phyloP scores from a whole-genome alignment of 108 stramenopile species.

The Schizochytrium sp. region DNA sequence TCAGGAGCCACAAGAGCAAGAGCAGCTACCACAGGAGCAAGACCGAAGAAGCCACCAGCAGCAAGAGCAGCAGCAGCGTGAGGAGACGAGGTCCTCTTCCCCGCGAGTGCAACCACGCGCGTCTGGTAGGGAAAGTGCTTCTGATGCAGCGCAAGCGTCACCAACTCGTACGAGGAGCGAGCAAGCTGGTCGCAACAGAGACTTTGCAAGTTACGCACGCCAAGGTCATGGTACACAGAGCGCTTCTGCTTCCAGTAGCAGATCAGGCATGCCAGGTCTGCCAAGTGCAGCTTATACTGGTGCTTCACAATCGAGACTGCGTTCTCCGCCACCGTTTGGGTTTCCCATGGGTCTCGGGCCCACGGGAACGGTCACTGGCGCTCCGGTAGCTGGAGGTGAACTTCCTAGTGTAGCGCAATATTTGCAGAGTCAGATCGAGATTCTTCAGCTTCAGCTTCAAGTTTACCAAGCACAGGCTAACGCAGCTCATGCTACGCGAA shows the following conservation, averaged over 20 bases:
- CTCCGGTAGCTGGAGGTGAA: neutral
- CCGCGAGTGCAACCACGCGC: too few species aligned
- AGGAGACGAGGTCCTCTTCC: too few species aligned
- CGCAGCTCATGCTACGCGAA: neutral
- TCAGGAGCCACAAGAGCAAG: neutral
- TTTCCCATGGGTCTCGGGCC: neutral
- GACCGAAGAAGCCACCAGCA: neutral
- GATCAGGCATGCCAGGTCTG: neutral
- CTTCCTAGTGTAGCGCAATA: neutral
- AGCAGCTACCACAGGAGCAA: neutral
- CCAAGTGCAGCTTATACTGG: neutral
- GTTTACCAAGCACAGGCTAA: neutral
- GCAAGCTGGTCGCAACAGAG: too few species aligned
- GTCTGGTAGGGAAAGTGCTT: too few species aligned
- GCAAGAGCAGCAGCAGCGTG: too few species aligned
- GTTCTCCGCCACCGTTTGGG: neutral
- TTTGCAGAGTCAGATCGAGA: neutral
- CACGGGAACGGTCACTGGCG: neutral
- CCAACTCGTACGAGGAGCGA: too few species aligned
- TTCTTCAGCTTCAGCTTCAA: constrained; percentile 11
- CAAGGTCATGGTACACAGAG: too few species aligned
- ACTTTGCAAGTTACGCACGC: too few species aligned
- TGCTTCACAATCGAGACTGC: neutral
- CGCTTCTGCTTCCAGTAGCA: too few species aligned
- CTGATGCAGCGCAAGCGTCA: too few species aligned